phyloP scores from a whole-genome alignment of 768 basidiomycete species.

The Hydnomerulius pinastri region DNA sequence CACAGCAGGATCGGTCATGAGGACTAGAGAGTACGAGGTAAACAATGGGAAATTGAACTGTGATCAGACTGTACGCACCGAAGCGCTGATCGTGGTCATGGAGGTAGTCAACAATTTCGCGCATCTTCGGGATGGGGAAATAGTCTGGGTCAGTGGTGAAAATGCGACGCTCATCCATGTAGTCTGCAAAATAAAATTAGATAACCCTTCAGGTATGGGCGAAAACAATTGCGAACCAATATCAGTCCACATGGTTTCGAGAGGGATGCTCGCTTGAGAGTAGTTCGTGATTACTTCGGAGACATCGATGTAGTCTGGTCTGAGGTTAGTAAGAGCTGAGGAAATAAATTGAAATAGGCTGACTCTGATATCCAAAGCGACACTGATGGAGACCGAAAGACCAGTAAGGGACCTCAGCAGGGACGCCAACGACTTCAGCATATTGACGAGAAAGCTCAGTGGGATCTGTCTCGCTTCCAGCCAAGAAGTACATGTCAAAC shows the following conservation, averaged over 20 bases:
- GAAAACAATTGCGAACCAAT: conserved; percentile 45
- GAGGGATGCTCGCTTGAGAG: conserved; percentile 58
- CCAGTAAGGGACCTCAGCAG: conserved; percentile 79
- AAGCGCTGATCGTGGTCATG: conserved; percentile 61
- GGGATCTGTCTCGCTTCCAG: conserved; percentile 62
- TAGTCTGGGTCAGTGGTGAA: conserved; percentile 71
- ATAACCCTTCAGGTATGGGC: not conserved
- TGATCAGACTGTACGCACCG: conserved; percentile 38
- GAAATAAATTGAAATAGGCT: conserved; percentile 12
- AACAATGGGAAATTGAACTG: not conserved
- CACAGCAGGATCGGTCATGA: conserved; percentile 78
- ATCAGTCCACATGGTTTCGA: conserved; percentile 82
- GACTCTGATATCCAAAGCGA: conserved; percentile 66
- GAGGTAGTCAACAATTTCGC: conserved; percentile 63
- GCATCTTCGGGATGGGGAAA: conserved; percentile 63
- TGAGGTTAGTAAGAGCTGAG: not conserved
- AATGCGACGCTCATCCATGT: conserved; percentile 66
- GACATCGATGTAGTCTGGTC: conserved; percentile 60
- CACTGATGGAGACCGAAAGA: conserved; percentile 73
- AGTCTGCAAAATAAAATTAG: no score
- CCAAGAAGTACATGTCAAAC: conserved; percentile 77
- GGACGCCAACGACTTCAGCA: conserved; percentile 61
- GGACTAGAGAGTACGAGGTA: conserved; percentile 37
- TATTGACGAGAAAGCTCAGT: conserved; percentile 66
- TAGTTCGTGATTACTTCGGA: conserved; percentile 64